Evolutionary conservation across 148 eudicot genomes (phyloP).

Genomic region (Fagopyrum homotropicum): DNA sequence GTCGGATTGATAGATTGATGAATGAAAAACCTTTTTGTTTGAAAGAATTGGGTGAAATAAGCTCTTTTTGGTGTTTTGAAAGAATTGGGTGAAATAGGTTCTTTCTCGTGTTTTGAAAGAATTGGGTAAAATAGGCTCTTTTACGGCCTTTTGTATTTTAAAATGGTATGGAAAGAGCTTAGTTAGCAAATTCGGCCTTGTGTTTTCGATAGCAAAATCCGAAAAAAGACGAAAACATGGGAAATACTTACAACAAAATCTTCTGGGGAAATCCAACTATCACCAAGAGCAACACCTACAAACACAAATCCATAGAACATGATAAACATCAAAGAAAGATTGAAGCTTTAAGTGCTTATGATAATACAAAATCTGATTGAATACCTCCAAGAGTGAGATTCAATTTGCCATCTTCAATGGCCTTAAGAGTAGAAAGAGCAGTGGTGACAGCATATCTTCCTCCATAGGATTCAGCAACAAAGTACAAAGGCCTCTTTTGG

Average conservation of each 20-base stretch:
- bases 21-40: no score
- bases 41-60: no score
- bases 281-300: conserved; percentile 77
- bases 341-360: not conserved
- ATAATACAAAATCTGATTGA: not conserved
- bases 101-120: no score
- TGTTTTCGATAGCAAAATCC: no score
- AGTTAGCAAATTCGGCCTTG: no score
- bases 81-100: no score
- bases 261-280: conserved; percentile 89
- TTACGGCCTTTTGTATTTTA: no score
- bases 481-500: conserved; percentile 57
- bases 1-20: no score
- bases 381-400: conserved; percentile 81
- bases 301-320: not conserved
- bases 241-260: conserved; percentile 61
- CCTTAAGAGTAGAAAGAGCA: conserved; percentile 64
- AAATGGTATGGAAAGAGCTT: no score
- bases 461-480: conserved; percentile 96
- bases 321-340: not conserved
- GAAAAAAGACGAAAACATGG: not conserved
- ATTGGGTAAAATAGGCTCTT: no score
- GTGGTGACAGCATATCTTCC: conserved; percentile 82
- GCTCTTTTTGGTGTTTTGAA: no score
- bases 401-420: conserved; percentile 54